A percentile compares a stretch with the other conserved stretches of the same genome.
Evolutionary conservation across 1,284 basidiomycete species (phyloP).

Genomic region (Austroboletus olivaceoglutinosus): DNA sequence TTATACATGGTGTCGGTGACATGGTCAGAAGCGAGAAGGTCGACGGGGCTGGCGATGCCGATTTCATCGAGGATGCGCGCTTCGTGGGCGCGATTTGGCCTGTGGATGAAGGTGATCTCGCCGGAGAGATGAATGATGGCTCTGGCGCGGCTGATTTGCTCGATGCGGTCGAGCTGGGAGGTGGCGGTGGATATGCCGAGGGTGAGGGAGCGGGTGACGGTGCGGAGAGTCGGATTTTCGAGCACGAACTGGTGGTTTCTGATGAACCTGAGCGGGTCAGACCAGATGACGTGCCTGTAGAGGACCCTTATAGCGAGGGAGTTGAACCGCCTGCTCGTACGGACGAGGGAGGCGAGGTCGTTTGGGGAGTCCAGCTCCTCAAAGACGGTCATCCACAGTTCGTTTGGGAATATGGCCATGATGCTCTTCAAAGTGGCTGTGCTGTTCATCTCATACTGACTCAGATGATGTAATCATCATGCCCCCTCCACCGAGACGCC

Average conservation of each 20-base stretch:
- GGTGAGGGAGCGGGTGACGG: conserved; percentile 22
- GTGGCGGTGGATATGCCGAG: conserved; percentile 27
- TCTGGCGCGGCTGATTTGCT: conserved; percentile 27
- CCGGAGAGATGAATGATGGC: conserved; percentile 21
- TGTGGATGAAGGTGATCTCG: conserved; percentile 11
- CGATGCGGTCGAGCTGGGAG: conserved; percentile 22
- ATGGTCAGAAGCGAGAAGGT: conserved; percentile 26
- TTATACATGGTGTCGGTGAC: conserved; percentile 31
- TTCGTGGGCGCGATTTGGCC: conserved; percentile 22
- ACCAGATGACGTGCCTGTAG: conserved; percentile 40
- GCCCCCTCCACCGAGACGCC: background rate
- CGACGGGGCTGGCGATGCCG: conserved; percentile 19
- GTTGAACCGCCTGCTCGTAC: conserved; percentile 34
- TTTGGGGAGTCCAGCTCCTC: conserved; percentile 28
- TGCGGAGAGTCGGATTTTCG: conserved; percentile 3
- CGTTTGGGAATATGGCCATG: conserved; percentile 23
- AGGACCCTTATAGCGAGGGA: conserved; percentile 33
- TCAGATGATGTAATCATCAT: background rate
- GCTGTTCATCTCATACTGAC: too few species aligned
- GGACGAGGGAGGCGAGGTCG: conserved; percentile 35
- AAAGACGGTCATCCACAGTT: conserved; percentile 29
- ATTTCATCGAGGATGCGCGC: conserved; percentile 26
- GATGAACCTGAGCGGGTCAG: conserved; percentile 28
- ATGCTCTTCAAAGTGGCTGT: background rate
- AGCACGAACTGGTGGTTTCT: conserved; percentile 16